Base-by-base conservation (phyloP, 2,329 filamentous ascomycete genomes). In the Diaporthe capsici region DNA sequence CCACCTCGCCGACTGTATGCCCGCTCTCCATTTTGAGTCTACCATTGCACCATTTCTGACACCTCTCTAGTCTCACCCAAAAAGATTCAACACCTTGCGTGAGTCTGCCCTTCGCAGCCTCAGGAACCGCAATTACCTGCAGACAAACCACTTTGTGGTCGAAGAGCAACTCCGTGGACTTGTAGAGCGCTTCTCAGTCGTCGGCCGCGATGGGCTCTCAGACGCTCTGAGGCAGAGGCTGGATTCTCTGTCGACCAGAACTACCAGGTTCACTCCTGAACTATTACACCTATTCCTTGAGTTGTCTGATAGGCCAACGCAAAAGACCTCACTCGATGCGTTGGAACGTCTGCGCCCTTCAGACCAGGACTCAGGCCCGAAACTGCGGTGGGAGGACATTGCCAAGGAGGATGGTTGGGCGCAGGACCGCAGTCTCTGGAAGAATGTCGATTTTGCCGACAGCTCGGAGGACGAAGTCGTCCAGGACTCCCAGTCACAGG, bases 151-250 rank as follows among this genome's bases (percentile, higher is more conserved):
- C 78, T 96, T 96, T 81, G 92, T 94, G 60, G 90, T 96, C 28
- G 86, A 89, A 53, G 88, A 89, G 51, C 89, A 88, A 49, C 87
- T 96, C 2, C 87, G 91, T 67, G 94, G 94, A 1, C 87, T 98
- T 3, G 93, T 96, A 79, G 97, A 98, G 85, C 95, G 96, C 79
- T 97, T 98, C 80, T 90, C 92, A 44, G 89, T 98, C 72, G 89
- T 95, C 65, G 93, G 94, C 81, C 92, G 94, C 77, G 96, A 98
- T 80, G 91, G 91, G 53, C 86, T 98, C 37, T 95, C 95, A 17
- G 92, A 96, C 53, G 90, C 92, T 76, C 84, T 98, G 28, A 85
- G 88, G 15, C 81, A 84, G 44, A 82, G 84, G 20, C 80, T 82
- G 7, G 77, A 78, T 0, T 76, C 78, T 6, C 72, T 82, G 13